A percentile compares a stretch with the other conserved stretches of the same genome.
These are phyloP conservation scores for Myrmaecium sp. DNA, from an alignment of 2,329 filamentous ascomycete genomes.

Conservation along the genomic window DNA sequence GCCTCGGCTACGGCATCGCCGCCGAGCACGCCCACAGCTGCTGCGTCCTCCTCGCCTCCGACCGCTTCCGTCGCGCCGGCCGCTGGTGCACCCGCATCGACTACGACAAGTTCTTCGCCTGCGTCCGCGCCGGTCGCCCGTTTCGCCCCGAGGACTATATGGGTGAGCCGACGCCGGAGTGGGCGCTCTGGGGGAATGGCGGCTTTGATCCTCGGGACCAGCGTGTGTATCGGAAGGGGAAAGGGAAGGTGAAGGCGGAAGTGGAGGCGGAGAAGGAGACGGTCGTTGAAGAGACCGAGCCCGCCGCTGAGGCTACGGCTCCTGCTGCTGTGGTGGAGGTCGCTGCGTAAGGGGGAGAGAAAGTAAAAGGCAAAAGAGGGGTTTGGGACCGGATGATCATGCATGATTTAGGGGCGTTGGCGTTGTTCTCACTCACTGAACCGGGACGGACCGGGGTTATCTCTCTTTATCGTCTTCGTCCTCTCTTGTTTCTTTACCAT, in stretches of 20 bases:
- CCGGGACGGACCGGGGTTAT: too few relatives aligned
- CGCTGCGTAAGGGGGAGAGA: too few relatives aligned
- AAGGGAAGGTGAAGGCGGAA: constrained; percentile 25
- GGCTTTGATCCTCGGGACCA: constrained; percentile 86
- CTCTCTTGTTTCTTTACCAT: too few relatives aligned
- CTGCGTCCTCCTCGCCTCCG: constrained; percentile 73
- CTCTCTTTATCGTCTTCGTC: too few relatives aligned
- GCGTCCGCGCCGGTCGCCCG: constrained; percentile 56
- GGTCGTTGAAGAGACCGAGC: too few relatives aligned
- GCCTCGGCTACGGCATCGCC: constrained; percentile 73
- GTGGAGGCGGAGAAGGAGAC: neutral
- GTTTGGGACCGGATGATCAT: too few relatives aligned
- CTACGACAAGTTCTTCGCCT: constrained; percentile 73
- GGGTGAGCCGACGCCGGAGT: constrained; percentile 68
- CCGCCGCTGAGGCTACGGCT: too few relatives aligned
- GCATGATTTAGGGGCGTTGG: too few relatives aligned
- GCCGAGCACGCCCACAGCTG: constrained; percentile 93
- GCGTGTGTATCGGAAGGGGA: constrained; percentile 74
- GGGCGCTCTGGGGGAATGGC: constrained; percentile 87
- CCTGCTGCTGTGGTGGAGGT: too few relatives aligned
- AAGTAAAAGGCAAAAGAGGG: too few relatives aligned
- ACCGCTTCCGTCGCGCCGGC: constrained; percentile 68
- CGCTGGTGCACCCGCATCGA: constrained; percentile 88
- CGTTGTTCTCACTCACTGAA: too few relatives aligned
- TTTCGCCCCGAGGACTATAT: constrained; percentile 88